Base-by-base conservation (phyloP, 345 rosid species). In the Ricinus communis region DNA sequence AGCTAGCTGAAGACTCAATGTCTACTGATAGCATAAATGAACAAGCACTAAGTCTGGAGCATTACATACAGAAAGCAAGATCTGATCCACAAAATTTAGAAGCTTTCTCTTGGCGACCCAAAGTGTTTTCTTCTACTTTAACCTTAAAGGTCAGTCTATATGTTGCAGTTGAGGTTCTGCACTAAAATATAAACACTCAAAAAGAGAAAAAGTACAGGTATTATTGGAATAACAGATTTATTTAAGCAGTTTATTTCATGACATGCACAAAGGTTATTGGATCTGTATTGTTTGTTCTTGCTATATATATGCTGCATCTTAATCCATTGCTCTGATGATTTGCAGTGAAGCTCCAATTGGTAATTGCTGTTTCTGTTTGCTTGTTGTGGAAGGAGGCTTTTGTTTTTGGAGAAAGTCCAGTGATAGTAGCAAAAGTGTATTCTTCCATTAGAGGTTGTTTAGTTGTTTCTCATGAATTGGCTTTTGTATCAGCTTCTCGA, bases 1-100 rank as follows among this genome's bases (percentile, higher is more conserved):
- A 85, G 77, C 89, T 95, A 60, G 93, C 94, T 19, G 96, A 89
- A 43, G 93, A 90, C 69, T 82, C 98, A 21, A 21, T 87, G 28
- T 71, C 89, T 69, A 82, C 69, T 36, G 86, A 85, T 66, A 75
- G 5, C 77, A 72, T 92, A 27, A 82, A 89, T 55, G 99, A 90
- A 73, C 80, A 86, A 31, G 74, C 73, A 12, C 87, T 79, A 68
- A 77, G 76, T 75, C 75, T 92, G 82, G 94, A 89, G 70, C 80
- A 63, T 65, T 89, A 89, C 66, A 6, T 81, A 13, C 67, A 70
- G 70, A 84, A 76, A 71, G 67, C 75, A 38, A 87, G 82, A 62
- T 36, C 68, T 6, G 84, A 90, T 62, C 56, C 77, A 24, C 79
- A 79, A 71, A 77, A 64, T 50, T 77, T 85, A 14, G 94, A 87